A percentile compares a stretch with the other conserved stretches of the same genome.
phyloP scores from a whole-genome alignment of 2,329 filamentous ascomycete genomes.

The Pyrenophora graminea region DNA sequence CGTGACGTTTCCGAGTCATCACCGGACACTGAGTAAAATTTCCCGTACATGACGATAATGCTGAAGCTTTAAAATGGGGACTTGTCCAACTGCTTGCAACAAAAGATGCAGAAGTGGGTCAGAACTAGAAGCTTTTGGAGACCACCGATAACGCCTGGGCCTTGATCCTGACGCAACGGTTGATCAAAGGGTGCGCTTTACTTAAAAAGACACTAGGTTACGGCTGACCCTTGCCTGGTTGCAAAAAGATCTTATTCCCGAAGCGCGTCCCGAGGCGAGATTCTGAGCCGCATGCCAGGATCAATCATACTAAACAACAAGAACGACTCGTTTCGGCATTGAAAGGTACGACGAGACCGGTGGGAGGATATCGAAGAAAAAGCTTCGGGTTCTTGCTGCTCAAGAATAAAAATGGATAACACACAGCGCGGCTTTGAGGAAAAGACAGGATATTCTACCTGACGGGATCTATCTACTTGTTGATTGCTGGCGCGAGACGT shows the following conservation, averaged over 20 bases:
- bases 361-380: too few species aligned
- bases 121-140: conserved; percentile 1
- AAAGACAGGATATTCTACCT: not conserved
- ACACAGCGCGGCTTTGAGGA: not conserved
- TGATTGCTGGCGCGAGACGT: too few species aligned
- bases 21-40: not conserved
- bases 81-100: conserved; percentile 2
- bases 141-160: conserved; percentile 1
- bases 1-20: conserved; percentile 3
- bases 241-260: not conserved
- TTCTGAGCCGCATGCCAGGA: not conserved
- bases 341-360: too few species aligned
- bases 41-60: conserved; percentile 1
- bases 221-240: not conserved
- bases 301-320: not conserved
- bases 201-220: not conserved
- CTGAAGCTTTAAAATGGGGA: conserved; percentile 1
- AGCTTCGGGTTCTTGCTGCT: too few species aligned
- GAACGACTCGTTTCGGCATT: not conserved
- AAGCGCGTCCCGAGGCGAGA: not conserved
- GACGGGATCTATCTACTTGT: not conserved
- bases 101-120: conserved; percentile 2
- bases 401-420: too few species aligned
- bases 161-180: not conserved
- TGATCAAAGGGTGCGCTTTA: not conserved